Conservation (phyloP, 2,329 filamentous ascomycete genomes). For the Stemphylium beticola region DNA sequence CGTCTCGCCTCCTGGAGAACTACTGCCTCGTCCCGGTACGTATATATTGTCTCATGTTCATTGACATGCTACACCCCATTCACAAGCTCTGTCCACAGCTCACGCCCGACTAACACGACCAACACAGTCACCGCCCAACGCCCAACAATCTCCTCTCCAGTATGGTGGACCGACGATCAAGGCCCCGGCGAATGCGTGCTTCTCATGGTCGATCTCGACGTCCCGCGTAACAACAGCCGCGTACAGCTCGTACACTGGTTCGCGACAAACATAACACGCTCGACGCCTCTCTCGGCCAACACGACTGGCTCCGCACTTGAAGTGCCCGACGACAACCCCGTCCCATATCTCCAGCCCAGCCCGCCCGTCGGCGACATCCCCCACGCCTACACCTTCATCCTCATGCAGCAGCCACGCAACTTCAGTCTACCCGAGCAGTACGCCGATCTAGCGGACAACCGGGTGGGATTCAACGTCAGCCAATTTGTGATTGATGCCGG, state of each 20-base stretch:
- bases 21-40: slow-evolving; percentile 41
- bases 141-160: slow-evolving; percentile 31
- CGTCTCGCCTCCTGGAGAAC: slow-evolving; percentile 42
- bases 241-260: slow-evolving; percentile 44
- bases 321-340: slow-evolving; percentile 21
- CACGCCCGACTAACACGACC: neutral
- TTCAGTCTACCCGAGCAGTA: slow-evolving; percentile 40
- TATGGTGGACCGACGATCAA: slow-evolving; percentile 16
- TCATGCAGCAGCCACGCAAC: slow-evolving; percentile 36
- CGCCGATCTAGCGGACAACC: slow-evolving; percentile 22
- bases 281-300: slow-evolving; percentile 1
- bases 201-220: slow-evolving; percentile 43
- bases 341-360: slow-evolving; percentile 33
- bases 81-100: neutral
- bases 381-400: slow-evolving; percentile 39
- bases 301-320: slow-evolving; percentile 16
- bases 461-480: slow-evolving; percentile 45
- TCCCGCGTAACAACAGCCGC: slow-evolving; percentile 40
- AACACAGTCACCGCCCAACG: slow-evolving; percentile 33
- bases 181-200: slow-evolving; percentile 27
- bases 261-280: slow-evolving; percentile 32
- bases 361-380: slow-evolving; percentile 39
- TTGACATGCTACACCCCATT: too few relatives aligned
- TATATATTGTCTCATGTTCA: neutral
- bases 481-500: slow-evolving; percentile 44